A percentile compares a stretch with the other conserved stretches of the same genome.
These are phyloP conservation scores for Nemania abortiva DNA, from an alignment of 2,329 filamentous ascomycete genomes.

Conservation along the genomic window DNA sequence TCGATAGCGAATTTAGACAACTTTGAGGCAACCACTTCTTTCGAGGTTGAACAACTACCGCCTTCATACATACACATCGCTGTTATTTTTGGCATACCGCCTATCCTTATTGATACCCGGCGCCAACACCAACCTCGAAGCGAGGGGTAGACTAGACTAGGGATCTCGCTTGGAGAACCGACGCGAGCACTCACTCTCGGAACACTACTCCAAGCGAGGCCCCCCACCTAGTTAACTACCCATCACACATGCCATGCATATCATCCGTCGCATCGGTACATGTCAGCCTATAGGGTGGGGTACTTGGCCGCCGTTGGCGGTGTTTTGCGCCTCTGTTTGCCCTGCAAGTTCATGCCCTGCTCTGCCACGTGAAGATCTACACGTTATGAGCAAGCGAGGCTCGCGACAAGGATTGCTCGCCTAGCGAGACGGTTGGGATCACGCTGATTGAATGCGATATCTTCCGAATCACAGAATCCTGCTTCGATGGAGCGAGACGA, in stretches of 20 bases:
- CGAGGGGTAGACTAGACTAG: too few relatives aligned
- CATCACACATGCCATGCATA: neutral
- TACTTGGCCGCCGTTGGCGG: too few relatives aligned
- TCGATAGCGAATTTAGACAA: too few relatives aligned
- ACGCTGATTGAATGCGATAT: neutral
- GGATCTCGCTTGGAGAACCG: conserved; percentile 9
- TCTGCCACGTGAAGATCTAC: conserved; percentile 19
- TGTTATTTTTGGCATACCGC: too few relatives aligned
- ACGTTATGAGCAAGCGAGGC: conserved; percentile 11
- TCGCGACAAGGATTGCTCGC: neutral
- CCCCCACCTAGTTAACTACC: conserved; percentile 2
- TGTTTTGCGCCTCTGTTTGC: neutral
- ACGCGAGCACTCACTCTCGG: neutral
- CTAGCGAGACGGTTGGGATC: conserved; percentile 5
- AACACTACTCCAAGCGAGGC: conserved; percentile 18
- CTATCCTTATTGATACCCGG: too few relatives aligned
- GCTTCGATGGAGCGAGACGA: neutral
- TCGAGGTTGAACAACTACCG: too few relatives aligned
- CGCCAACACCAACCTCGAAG: too few relatives aligned
- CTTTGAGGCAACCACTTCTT: too few relatives aligned
- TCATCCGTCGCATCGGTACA: conserved; percentile 11
- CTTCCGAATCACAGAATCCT: neutral
- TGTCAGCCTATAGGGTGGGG: neutral
- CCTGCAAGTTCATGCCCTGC: neutral
- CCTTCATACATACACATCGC: too few relatives aligned